Evolutionary conservation across 139 green algal species (phyloP), one percentile per base, ranked within the genome.

Genomic region (Chlorella sorokiniana): DNA sequence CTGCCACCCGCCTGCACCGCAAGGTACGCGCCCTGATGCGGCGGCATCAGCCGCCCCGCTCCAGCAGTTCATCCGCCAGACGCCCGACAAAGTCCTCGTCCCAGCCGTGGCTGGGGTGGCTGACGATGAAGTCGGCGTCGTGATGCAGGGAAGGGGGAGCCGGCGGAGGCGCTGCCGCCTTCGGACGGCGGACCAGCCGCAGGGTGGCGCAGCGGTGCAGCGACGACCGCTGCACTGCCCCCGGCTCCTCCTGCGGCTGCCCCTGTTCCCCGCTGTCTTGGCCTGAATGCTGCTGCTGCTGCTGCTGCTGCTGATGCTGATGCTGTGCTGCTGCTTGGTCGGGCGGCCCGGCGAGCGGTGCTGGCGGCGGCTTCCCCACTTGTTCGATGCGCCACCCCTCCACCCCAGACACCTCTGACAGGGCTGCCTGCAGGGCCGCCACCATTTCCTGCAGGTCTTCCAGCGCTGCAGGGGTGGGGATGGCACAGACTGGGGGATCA

Each of bases 391-490:
- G 31, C 86, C 86, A 89, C 2, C 72, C 76, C 4, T 5, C 27
- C 2, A 44, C 22, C 29, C 72, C 54, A 22, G 25, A 27, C 4
- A 84, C 69, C 2, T 29, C 25, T 18, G 70, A 22, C 2, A 89
- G 59, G 20, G 51, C 69, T 4, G 56, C 75, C 35, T 27, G 20
- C 48, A 89, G 74, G 9, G 52, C 75, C 0, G 1, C 25, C 33
- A 33, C 29, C 85, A 87, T 87, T 40, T 87, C 82, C 29, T 41
- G 7, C n/a, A 87, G 35, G 2, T 89, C 85, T 51, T 68, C 35
- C 38, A 48, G 10, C 14, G 22, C 78, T 83, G 64, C 48, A 9
- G 37, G 37, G 63, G 63, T 37, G 29, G 8, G 5, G 1, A 25
- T 7, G 63, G 33, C 10, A 37, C 37, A 10, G 14, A 7, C 31